Evolutionary conservation across 2,329 filamentous ascomycete genomes (phyloP).

Genomic region (Cordyceps pruinosa): DNA sequence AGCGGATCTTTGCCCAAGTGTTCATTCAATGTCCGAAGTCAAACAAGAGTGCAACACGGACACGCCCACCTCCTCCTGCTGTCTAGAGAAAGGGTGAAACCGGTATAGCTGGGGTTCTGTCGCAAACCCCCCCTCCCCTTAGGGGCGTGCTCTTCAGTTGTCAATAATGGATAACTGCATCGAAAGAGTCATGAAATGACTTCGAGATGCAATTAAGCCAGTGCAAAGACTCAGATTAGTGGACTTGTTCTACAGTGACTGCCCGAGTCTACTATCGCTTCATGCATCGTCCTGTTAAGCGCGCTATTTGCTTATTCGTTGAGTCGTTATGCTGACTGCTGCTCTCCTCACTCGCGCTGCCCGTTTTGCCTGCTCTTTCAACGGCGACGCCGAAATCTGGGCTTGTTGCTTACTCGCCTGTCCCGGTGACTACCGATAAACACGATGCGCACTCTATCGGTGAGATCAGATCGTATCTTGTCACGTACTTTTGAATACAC

Average conservation of each 20-base stretch:
- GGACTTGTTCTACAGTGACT: too few species aligned
- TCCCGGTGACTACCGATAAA: neutral
- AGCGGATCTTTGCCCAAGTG: neutral
- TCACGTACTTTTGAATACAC: neutral
- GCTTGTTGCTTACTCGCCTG: neutral
- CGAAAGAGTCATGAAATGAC: neutral
- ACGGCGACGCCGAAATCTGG: neutral
- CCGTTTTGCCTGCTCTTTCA: neutral
- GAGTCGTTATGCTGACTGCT: neutral
- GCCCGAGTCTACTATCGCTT: too few species aligned
- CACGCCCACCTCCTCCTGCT: neutral
- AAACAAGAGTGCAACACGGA: neutral
- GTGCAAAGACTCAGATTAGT: neutral
- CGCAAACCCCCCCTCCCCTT: neutral
- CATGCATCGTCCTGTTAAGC: neutral
- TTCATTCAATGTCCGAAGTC: neutral
- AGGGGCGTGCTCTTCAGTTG: neutral
- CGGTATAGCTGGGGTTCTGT: neutral
- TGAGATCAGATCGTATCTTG: neutral
- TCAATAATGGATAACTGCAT: conserved; percentile 2
- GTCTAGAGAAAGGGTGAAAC: neutral
- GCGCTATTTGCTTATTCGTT: neutral
- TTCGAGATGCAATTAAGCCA: neutral
- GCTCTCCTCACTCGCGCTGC: neutral
- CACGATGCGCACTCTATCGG: neutral